Percentiles rank a stretch among this genome's conserved stretches.
Evolutionary conservation across 2,329 filamentous ascomycete genomes (phyloP).

Genomic region (Colletotrichum sublineola): DNA sequence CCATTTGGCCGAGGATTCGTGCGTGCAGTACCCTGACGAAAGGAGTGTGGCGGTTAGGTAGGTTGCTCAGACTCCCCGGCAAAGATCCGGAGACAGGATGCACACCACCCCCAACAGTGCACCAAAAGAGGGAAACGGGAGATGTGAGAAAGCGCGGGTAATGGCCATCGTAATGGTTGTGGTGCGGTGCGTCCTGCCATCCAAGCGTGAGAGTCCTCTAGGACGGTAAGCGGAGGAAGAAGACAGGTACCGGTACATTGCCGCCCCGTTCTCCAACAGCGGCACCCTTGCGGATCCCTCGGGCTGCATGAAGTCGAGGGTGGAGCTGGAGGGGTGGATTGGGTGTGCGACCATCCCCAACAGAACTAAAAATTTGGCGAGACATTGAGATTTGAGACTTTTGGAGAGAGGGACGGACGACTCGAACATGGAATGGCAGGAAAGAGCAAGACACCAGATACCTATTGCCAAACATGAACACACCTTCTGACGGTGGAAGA

Average conservation of each 20-base stretch:
- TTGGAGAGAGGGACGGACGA: conserved; percentile 19
- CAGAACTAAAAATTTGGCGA: conserved; percentile 54
- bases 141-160: neutral
- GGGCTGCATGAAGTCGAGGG: conserved; percentile 41
- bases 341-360: conserved; percentile 54
- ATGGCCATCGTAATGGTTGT: neutral
- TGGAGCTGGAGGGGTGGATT: conserved; percentile 39
- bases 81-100: conserved; percentile 31
- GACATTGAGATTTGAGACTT: conserved; percentile 43
- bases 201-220: neutral
- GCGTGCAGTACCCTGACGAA: neutral
- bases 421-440: conserved; percentile 7
- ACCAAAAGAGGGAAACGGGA: conserved; percentile 26
- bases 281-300: conserved; percentile 41
- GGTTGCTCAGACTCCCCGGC: conserved; percentile 24
- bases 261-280: conserved; percentile 42
- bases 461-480: conserved; percentile 7
- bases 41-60: conserved; percentile 7
- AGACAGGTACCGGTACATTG: conserved; percentile 46
- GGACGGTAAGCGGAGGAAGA: neutral
- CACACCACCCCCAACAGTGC: neutral
- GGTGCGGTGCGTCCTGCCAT: neutral
- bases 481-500: neutral
- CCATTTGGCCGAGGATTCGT: conserved; percentile 40
- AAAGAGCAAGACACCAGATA: conserved; percentile 7